phyloP scores from a whole-genome alignment of 2,329 filamentous ascomycete species.

The Colletotrichum endophyticum region DNA sequence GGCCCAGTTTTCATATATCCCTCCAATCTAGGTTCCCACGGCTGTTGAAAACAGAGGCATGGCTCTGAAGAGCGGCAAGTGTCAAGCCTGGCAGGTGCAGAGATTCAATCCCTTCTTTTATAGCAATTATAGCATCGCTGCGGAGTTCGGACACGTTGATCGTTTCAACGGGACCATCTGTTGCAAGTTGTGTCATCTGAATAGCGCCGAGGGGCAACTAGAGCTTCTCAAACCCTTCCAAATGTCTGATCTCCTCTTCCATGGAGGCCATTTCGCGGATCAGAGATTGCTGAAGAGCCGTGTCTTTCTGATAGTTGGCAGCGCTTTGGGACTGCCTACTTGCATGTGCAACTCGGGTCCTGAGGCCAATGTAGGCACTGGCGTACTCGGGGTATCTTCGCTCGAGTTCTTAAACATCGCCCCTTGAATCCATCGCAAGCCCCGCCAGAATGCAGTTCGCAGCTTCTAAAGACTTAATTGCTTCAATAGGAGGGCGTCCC shows the following conservation, averaged over 20 bases:
- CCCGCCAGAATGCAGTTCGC: not conserved
- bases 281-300: not conserved
- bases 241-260: not conserved
- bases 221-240: not conserved
- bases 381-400: not conserved
- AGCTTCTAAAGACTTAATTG: not conserved
- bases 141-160: not conserved
- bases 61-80: not conserved
- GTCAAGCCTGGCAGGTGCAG: not conserved
- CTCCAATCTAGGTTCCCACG: not conserved
- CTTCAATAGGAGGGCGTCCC: not conserved
- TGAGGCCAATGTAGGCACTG: not conserved
- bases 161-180: not conserved
- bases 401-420: not conserved
- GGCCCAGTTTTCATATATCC: not conserved
- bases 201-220: not conserved
- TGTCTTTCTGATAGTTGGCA: not conserved
- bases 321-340: not conserved
- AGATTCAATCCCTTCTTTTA: not conserved
- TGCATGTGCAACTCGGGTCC: not conserved
- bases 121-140: not conserved
- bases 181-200: not conserved
- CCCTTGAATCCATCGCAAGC: not conserved
- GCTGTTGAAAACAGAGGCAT: not conserved
- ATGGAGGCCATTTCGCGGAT: rapidly evolving